Conservation (phyloP, 2,329 filamentous ascomycete genomes). For the Purpureocillium takamizusanense region DNA sequence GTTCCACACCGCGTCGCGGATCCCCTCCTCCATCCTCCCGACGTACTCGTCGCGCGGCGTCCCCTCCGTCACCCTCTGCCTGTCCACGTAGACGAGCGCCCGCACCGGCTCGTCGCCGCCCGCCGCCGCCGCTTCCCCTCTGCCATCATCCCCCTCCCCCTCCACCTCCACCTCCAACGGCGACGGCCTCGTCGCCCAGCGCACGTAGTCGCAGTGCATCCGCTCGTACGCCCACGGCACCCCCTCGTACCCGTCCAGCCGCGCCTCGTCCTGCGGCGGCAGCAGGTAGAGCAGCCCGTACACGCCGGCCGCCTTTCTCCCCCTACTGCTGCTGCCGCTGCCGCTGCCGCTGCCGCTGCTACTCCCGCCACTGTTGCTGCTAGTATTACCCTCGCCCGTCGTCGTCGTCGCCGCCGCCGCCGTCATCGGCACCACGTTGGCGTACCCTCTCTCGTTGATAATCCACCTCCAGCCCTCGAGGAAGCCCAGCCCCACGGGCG, state of each 20-base stretch:
- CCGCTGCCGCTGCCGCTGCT: slow-evolving; percentile 21
- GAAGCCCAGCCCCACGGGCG: slow-evolving; percentile 46
- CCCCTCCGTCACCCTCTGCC: slow-evolving; percentile 25
- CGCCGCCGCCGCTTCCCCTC: too few relatives aligned
- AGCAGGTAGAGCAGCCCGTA: slow-evolving; percentile 51
- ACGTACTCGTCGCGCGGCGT: slow-evolving; percentile 49
- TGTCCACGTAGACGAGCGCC: slow-evolving; percentile 54
- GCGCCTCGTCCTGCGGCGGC: slow-evolving; percentile 35
- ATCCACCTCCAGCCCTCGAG: slow-evolving; percentile 53
- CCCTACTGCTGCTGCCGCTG: background rate
- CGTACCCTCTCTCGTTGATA: slow-evolving; percentile 59
- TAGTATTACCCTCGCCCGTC: slow-evolving; percentile 3
- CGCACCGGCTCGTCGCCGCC: slow-evolving; percentile 14
- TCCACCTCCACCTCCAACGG: too few relatives aligned
- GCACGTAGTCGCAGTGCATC: slow-evolving; percentile 20
- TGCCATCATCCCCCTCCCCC: too few relatives aligned
- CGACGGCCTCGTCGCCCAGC: slow-evolving; percentile 14
- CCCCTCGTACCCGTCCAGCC: slow-evolving; percentile 50
- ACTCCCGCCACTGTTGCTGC: too few relatives aligned
- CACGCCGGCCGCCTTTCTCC: too few relatives aligned
- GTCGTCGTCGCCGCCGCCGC: background rate
- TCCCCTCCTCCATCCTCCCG: slow-evolving; percentile 52
- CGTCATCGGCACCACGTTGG: slow-evolving; percentile 48
- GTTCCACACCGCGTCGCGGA: slow-evolving; percentile 44
- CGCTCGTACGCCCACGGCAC: slow-evolving; percentile 56